Conservation (phyloP, 2,329 filamentous ascomycete genomes). For the Calonectria montana region DNA sequence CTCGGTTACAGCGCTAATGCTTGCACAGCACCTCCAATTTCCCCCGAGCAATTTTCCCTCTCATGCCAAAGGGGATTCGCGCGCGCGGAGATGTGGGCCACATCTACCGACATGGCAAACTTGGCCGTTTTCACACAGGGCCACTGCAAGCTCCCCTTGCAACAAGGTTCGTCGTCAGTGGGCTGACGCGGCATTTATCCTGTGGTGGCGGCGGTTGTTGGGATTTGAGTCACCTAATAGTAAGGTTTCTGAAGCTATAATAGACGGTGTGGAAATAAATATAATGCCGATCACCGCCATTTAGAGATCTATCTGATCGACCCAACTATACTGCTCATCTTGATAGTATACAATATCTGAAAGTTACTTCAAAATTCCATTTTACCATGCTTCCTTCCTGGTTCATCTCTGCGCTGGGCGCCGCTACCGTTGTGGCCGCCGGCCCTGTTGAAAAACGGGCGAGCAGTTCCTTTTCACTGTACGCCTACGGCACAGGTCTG, state of each 20-base stretch:
- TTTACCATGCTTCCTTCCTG: not conserved
- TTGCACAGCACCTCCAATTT: not conserved
- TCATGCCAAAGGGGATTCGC: not conserved
- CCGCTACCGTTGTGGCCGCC: not conserved
- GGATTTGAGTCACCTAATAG: not conserved
- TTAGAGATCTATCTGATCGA: not conserved
- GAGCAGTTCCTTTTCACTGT: not conserved
- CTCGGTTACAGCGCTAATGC: not conserved
- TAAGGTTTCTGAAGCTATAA: not conserved
- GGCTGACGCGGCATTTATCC: not conserved
- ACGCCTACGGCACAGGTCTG: conserved; percentile 7
- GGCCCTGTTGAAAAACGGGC: not conserved
- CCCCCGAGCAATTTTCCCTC: not conserved
- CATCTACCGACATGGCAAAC: not conserved
- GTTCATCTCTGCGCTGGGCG: not conserved
- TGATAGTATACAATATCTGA: not conserved
- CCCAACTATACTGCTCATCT: not conserved
- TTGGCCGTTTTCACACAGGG: not conserved
- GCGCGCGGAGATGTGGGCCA: conserved; percentile 6
- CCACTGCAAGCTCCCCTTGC: not conserved
- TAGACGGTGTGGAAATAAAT: not conserved
- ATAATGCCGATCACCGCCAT: not conserved
- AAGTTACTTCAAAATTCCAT: not conserved
- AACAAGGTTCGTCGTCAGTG: not conserved
- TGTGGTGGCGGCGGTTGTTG: not conserved